Percentiles rank a stretch among this genome's conserved stretches.
Conservation (phyloP, 176 grass and related monocot genomes). For the Ampelocalamus luodianensis region DNA sequence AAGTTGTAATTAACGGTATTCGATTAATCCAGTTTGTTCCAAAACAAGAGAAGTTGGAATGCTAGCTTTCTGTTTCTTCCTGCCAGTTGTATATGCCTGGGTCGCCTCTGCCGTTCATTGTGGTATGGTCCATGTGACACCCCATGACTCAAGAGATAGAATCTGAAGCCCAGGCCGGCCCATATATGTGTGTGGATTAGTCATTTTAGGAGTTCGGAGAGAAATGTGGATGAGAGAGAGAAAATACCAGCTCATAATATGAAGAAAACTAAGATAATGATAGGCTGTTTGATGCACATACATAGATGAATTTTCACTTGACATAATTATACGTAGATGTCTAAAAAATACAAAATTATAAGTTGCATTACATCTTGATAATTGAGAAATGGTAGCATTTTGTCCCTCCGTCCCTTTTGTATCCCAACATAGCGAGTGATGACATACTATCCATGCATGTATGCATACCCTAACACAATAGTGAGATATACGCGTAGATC, state of each 20-base stretch:
- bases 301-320: neutral
- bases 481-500: neutral
- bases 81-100: neutral
- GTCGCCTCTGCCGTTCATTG: neutral
- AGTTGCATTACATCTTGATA: constrained; percentile 10
- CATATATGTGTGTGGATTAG: neutral
- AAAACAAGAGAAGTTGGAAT: neutral
- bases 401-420: too few relatives aligned
- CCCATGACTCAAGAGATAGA: neutral
- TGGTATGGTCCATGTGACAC: neutral
- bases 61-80: neutral
- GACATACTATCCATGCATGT: neutral
- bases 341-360: neutral
- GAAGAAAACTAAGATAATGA: neutral
- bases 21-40: neutral
- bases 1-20: neutral
- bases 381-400: neutral
- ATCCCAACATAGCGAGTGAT: neutral
- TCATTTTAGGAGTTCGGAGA: neutral
- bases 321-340: neutral
- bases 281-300: neutral
- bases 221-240: neutral
- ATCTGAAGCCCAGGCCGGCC: neutral
- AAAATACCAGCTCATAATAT: neutral
- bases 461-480: neutral